A percentile compares a stretch with the other conserved stretches of the same genome.
Conservation (phyloP, 2,329 filamentous ascomycete species). For the Monosporascus ibericus region DNA sequence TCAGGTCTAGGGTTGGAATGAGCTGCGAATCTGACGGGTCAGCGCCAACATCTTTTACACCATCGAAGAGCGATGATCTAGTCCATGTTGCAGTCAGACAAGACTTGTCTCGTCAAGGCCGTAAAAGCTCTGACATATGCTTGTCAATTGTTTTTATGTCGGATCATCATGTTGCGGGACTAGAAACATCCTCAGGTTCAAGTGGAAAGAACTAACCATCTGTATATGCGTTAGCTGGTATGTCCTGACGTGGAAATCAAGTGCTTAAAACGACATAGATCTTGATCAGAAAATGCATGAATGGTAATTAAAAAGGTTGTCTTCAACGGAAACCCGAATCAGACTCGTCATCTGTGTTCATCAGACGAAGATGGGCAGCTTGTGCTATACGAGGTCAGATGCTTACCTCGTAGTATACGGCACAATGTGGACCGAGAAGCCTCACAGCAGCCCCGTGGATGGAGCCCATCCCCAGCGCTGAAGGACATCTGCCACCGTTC, state of each 20-base stretch:
- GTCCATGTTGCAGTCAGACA: conserved; percentile 33
- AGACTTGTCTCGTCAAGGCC: conserved; percentile 43
- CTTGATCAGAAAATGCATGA: conserved; percentile 41
- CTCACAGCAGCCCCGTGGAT: too few relatives aligned
- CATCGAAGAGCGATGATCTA: conserved; percentile 5
- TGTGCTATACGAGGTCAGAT: conserved; percentile 1
- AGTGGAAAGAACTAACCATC: background rate
- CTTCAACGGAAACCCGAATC: conserved; percentile 57
- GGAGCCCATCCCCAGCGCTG: too few relatives aligned
- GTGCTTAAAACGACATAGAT: conserved; percentile 1
- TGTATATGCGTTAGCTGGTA: background rate
- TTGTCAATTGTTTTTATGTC: conserved; percentile 77
- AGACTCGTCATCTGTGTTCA: conserved; percentile 59
- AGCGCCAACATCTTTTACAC: background rate
- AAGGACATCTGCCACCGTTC: too few relatives aligned
- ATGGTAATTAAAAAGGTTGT: conserved; percentile 53
- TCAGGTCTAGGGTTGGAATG: too few relatives aligned
- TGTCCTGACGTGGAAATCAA: background rate
- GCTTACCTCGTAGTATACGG: background rate
- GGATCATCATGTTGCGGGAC: conserved; percentile 65
- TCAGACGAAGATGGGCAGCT: conserved; percentile 26
- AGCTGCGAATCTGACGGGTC: background rate
- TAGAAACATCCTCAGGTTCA: background rate
- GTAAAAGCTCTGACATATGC: conserved; percentile 87
- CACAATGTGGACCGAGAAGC: too few relatives aligned